Base-by-base conservation (phyloP, 2,329 filamentous ascomycete species). In the Pseudonectria buxi region DNA sequence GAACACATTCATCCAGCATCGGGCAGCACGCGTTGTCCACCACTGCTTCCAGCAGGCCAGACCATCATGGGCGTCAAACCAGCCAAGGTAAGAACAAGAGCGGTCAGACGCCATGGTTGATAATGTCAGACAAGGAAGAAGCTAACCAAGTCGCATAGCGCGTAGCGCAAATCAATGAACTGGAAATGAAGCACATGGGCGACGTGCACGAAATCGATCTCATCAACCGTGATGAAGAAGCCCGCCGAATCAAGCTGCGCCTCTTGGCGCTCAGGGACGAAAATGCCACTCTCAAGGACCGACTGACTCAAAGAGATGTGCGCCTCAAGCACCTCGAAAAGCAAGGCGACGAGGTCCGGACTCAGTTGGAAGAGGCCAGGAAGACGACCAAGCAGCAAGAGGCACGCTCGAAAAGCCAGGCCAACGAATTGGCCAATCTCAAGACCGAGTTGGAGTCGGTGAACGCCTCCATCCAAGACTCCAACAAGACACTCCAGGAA, bases 251-350 rank as follows among this genome's bases (percentile, higher is more conserved):
- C 34, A 78, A 78, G 46, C 70, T 90, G 41, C 76, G 81, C 43
- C 70, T 81, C 36, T 64, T 89, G 35, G 62, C 88, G n/a, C 66
- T 85, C n/a, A 72, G 81, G 43, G 78, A 89, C 45, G 83, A 94
- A 44, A 86, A 82, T 44, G 74, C 80, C 31, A 70, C 75, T 9
- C 61, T 95, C 18, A 74, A 77, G 45, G 73, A 79, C 29, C 71
- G 81, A 44, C 58, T 89, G 13, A 61, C 68, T 4, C 63, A 76
- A 26, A 74, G 75, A 46, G 75, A 83, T 33, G 68, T 76, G 33
- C 71, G 75, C 28, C 71, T 82, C 33, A 73, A 76, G 22, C 46
- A 59, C 9, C 54, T 76, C 10, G 49, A 53, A 1, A 54, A 60
- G 11, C 57, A 65, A 35, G 58, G 61, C 38, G 62, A 69, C 9